Evolutionary conservation across 2,329 filamentous ascomycete genomes (phyloP).

Genomic region (Bipolaris sorokiniana): DNA sequence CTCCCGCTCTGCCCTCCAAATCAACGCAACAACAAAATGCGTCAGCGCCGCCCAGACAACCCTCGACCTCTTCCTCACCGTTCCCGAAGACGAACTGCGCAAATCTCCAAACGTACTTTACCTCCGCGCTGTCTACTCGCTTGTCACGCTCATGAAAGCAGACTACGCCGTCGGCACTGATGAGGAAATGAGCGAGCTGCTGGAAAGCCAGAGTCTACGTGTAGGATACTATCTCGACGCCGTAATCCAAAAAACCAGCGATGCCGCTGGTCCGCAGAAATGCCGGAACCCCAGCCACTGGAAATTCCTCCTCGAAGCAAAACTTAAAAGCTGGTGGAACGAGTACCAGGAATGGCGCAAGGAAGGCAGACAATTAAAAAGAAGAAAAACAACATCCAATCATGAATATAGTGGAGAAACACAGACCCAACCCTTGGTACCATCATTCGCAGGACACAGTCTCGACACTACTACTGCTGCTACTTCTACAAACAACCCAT

Average conservation of each 20-base stretch:
- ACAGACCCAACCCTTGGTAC: constrained; percentile 6
- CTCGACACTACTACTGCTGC: not conserved
- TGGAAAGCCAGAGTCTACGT: constrained; percentile 41
- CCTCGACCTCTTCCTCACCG: constrained; percentile 37
- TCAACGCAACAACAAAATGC: constrained; percentile 46
- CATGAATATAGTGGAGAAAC: not conserved
- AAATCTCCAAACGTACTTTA: constrained; percentile 40
- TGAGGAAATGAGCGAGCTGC: constrained; percentile 40
- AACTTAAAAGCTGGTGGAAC: constrained; percentile 42
- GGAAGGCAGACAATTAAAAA: constrained; percentile 34
- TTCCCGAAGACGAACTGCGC: constrained; percentile 30
- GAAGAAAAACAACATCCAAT: constrained; percentile 18
- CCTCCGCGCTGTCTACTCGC: constrained; percentile 41
- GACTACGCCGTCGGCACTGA: constrained; percentile 46
- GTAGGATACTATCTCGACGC: constrained; percentile 40
- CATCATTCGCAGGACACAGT: constrained; percentile 11
- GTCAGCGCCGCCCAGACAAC: constrained; percentile 42
- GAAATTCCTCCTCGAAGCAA: constrained; percentile 38
- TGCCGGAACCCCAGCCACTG: constrained; percentile 43
- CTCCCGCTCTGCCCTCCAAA: constrained; percentile 42
- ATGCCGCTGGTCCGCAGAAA: constrained; percentile 39
- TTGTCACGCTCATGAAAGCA: constrained; percentile 43
- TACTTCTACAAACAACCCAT: not conserved
- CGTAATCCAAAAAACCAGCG: constrained; percentile 27
- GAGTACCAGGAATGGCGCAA: constrained; percentile 40